These are phyloP conservation scores for Fusarium denticulatum DNA, from an alignment of 2,329 filamentous ascomycete species.

Conservation along the genomic window DNA sequence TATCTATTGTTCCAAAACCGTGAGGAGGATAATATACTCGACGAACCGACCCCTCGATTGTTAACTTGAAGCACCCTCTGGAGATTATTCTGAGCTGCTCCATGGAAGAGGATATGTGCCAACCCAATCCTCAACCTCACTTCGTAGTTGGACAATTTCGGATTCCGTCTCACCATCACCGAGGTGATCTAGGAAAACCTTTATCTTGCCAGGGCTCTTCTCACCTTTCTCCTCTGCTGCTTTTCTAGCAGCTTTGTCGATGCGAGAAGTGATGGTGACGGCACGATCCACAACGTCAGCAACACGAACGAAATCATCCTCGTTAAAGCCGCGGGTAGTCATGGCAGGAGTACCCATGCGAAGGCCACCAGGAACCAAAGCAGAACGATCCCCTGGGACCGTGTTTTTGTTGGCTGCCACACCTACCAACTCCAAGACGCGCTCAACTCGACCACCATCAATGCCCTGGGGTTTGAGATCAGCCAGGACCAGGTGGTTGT, in stretches of 20 bases:
- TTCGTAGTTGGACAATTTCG: conserved; percentile 77
- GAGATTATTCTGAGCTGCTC: conserved; percentile 54
- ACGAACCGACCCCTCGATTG: background rate
- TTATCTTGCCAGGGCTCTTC: conserved; percentile 72
- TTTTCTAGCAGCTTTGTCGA: conserved; percentile 78
- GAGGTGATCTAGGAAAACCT: conserved; percentile 74
- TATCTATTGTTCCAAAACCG: background rate
- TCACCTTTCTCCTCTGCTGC: conserved; percentile 73
- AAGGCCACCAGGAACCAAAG: conserved; percentile 90
- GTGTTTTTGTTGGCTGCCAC: conserved; percentile 99
- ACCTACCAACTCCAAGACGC: conserved; percentile 89
- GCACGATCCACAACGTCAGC: conserved; percentile 87
- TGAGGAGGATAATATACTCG: background rate
- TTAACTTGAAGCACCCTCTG: background rate
- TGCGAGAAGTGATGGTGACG: conserved; percentile 78
- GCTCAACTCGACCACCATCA: conserved; percentile 89
- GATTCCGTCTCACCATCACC: conserved; percentile 73
- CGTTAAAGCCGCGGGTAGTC: conserved; percentile 93
- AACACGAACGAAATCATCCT: conserved; percentile 87
- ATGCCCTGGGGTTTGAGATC: conserved; percentile 90
- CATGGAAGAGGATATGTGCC: conserved; percentile 78
- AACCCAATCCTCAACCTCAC: conserved; percentile 82
- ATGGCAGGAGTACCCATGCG: conserved; percentile 97
- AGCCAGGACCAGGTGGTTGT: conserved; percentile 94
- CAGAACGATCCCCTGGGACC: conserved; percentile 92